phyloP scores from a whole-genome alignment of 441 rosid genomes.

The Pelargonium citronellum region DNA sequence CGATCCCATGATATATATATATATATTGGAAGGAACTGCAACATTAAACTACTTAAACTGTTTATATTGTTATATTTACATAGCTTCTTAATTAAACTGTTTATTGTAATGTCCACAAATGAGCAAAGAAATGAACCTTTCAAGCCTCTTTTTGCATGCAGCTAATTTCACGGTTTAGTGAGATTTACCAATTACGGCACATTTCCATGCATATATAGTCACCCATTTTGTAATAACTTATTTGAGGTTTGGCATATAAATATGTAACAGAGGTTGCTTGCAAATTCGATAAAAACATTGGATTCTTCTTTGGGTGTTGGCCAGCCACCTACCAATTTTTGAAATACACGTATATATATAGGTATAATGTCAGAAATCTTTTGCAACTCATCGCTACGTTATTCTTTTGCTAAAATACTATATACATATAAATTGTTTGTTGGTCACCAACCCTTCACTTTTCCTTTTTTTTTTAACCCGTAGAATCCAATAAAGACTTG shows the following conservation, averaged over 20 bases:
- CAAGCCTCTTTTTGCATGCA: too few species aligned
- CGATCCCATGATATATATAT: too few species aligned
- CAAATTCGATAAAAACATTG: not conserved
- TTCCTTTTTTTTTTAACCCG: not conserved
- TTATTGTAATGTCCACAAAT: too few species aligned
- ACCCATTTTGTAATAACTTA: too few species aligned
- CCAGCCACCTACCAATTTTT: not conserved
- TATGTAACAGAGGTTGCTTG: not conserved
- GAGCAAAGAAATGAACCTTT: too few species aligned
- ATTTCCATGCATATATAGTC: too few species aligned
- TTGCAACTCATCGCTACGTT: not conserved
- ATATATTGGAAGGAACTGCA: too few species aligned
- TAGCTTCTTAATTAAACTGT: too few species aligned
- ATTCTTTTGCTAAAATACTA: not conserved
- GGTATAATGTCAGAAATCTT: not conserved
- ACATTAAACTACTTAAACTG: too few species aligned
- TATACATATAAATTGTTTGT: conserved; percentile 4
- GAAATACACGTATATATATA: not conserved
- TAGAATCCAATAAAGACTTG: not conserved
- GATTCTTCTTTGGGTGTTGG: not conserved
- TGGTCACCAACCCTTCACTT: not conserved
- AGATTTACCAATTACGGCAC: too few species aligned
- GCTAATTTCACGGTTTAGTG: too few species aligned
- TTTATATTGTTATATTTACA: too few species aligned
- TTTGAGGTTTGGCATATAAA: not conserved